These are phyloP conservation scores for Pseudevernia furfuracea DNA, from an alignment of 495 filamentous ascomycete species.

Conservation along the genomic window DNA sequence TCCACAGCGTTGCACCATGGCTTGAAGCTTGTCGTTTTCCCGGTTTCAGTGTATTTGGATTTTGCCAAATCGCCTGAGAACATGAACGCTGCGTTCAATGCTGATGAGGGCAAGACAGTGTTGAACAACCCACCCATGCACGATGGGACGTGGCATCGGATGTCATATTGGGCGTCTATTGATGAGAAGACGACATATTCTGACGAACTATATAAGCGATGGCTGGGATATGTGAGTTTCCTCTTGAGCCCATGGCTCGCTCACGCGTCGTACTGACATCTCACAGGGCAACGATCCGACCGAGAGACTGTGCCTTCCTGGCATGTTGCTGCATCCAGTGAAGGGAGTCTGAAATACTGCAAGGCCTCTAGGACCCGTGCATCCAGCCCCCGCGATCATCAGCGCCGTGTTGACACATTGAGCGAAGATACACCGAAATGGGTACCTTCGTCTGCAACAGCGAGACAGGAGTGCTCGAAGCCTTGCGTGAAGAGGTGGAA, in stretches of 20 bases:
- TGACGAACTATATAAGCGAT: conserved; percentile 23
- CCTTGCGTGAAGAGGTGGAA: not conserved
- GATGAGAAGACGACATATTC: conserved; percentile 16
- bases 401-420: not conserved
- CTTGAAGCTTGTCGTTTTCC: conserved; percentile 60
- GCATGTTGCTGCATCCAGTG: conserved; percentile 26
- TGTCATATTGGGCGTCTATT: conserved; percentile 18
- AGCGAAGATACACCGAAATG: not conserved
- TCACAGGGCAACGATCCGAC: conserved; percentile 16
- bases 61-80: conserved; percentile 48
- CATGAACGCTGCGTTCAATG: conserved; percentile 56
- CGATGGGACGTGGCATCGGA: conserved; percentile 13
- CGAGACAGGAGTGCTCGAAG: not conserved
- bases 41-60: conserved; percentile 65
- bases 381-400: not conserved
- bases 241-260: not conserved
- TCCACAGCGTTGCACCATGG: conserved; percentile 62
- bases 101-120: conserved; percentile 40
- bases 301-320: conserved; percentile 23
- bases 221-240: conserved; percentile 22
- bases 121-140: conserved; percentile 4
- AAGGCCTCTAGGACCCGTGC: too few species aligned
- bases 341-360: conserved; percentile 18
- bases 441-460: too few species aligned
- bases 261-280: not conserved